phyloP scores from a whole-genome alignment of 2,329 filamentous ascomycete genomes.

The Fusarium torulosum region DNA sequence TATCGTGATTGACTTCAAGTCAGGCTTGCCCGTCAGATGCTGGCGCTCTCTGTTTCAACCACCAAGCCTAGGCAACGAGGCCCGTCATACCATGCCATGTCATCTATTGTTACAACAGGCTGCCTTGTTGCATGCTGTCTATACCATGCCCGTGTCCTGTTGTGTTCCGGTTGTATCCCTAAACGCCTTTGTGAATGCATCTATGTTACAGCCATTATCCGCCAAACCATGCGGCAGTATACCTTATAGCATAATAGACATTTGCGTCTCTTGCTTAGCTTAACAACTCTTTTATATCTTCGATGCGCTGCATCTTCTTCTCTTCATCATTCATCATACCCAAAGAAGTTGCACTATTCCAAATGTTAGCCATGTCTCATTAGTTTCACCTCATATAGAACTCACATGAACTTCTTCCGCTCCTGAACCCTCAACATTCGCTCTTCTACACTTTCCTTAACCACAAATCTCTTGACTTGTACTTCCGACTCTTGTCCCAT shows the following conservation, averaged over 20 bases:
- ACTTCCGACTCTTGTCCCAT: slow-evolving; percentile 95
- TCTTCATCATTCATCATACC: slow-evolving; percentile 97
- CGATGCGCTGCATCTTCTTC: slow-evolving; percentile 88
- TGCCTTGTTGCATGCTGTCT: slow-evolving; percentile 19
- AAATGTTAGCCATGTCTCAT: slow-evolving; percentile 27
- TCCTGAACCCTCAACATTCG: slow-evolving; percentile 95
- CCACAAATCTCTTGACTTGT: slow-evolving; percentile 87
- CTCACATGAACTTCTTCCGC: slow-evolving; percentile 94
- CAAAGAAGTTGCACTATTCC: slow-evolving; percentile 83
- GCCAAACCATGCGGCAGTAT: slow-evolving; percentile 10
- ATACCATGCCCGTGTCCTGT: slow-evolving; percentile 24
- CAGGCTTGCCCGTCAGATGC: slow-evolving; percentile 42
- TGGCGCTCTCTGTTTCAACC: slow-evolving; percentile 29
- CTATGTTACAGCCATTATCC: background rate
- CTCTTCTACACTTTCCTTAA: slow-evolving; percentile 91
- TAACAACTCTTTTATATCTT: slow-evolving; percentile 92
- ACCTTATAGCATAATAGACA: background rate
- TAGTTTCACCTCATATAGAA: slow-evolving; percentile 45
- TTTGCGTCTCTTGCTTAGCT: slow-evolving; percentile 59
- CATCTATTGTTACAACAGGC: slow-evolving; percentile 20
- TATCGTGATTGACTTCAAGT: slow-evolving; percentile 39
- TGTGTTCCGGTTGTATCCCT: slow-evolving; percentile 20
- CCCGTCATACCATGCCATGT: slow-evolving; percentile 19
- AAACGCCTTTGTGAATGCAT: slow-evolving; percentile 36
- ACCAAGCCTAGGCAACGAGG: slow-evolving; percentile 18